A percentile compares a stretch with the other conserved stretches of the same genome.
These are phyloP conservation scores for Amanita pallidorosea DNA, from an alignment of 768 basidiomycete genomes.

Conservation along the genomic window DNA sequence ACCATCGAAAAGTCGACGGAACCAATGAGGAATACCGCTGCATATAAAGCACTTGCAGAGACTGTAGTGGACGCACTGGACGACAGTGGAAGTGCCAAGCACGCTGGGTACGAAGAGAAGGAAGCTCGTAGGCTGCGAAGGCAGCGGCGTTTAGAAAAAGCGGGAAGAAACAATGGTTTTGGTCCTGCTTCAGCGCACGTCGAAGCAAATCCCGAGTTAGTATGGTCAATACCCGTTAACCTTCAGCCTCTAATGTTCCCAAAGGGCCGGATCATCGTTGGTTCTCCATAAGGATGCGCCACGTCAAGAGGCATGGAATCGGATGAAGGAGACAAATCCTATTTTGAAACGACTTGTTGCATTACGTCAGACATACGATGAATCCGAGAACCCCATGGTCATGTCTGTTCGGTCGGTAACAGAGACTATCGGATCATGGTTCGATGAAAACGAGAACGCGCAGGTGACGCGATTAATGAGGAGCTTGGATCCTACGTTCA, in stretches of 20 bases:
- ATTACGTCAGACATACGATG: slow-evolving; percentile 68
- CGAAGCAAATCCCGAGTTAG: slow-evolving; percentile 74
- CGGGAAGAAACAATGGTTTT: slow-evolving; percentile 59
- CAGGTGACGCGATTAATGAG: slow-evolving; percentile 85
- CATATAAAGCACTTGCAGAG: slow-evolving; percentile 87
- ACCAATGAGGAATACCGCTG: slow-evolving; percentile 92
- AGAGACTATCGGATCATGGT: slow-evolving; percentile 77
- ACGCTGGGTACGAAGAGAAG: slow-evolving; percentile 94
- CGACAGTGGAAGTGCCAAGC: slow-evolving; percentile 86
- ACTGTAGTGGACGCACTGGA: slow-evolving; percentile 88
- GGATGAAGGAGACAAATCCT: slow-evolving; percentile 72
- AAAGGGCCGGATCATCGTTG: slow-evolving; percentile 77
- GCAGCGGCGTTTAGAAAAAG: slow-evolving; percentile 73
- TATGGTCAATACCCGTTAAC: slow-evolving; percentile 9
- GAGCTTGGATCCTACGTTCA: slow-evolving; percentile 80
- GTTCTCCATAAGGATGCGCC: slow-evolving; percentile 78
- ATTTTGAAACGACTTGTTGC: slow-evolving; percentile 48
- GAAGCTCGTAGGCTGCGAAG: slow-evolving; percentile 78
- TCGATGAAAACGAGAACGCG: slow-evolving; percentile 98
- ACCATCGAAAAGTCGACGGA: slow-evolving; percentile 87
- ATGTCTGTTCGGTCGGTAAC: slow-evolving; percentile 76
- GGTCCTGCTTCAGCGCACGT: slow-evolving; percentile 34
- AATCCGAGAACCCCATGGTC: slow-evolving; percentile 88
- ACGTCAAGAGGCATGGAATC: slow-evolving; percentile 72
- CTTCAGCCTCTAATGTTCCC: background rate